These are phyloP conservation scores for Xylaria sp. DNA, from an alignment of 2,329 filamentous ascomycete species.

Conservation along the genomic window DNA sequence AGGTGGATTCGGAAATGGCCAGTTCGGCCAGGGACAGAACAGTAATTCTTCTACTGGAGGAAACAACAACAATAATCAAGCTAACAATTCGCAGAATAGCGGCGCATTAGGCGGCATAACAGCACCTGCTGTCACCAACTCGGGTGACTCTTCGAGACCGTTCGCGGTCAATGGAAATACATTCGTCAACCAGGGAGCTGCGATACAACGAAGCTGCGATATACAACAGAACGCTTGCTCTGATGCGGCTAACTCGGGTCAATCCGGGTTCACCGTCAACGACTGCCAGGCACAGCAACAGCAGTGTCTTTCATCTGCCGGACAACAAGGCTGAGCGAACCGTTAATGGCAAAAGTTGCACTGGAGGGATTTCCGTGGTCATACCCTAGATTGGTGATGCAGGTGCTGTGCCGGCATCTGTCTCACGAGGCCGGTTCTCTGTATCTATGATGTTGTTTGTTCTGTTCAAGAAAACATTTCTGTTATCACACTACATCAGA, in stretches of 20 bases:
- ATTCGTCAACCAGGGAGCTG: conserved; percentile 61
- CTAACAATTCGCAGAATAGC: conserved; percentile 32
- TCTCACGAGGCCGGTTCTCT: conserved; percentile 1
- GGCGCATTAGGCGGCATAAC: conserved; percentile 26
- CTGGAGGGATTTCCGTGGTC: background rate
- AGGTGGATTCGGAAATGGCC: conserved; percentile 13
- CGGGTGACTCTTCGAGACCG: conserved; percentile 49
- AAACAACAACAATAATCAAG: conserved; percentile 31
- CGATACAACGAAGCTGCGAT: conserved; percentile 65
- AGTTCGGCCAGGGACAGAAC: conserved; percentile 17
- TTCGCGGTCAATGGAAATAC: conserved; percentile 62
- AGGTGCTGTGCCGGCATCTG: background rate
- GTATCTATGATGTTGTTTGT: conserved; percentile 12
- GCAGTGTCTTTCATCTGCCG: conserved; percentile 30
- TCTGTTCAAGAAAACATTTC: background rate
- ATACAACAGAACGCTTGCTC: conserved; percentile 68
- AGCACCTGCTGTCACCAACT: conserved; percentile 33
- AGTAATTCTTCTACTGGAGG: conserved; percentile 20
- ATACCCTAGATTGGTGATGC: conserved; percentile 8
- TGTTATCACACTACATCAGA: conserved; percentile 4
- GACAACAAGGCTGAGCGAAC: conserved; percentile 11
- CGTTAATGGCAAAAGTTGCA: background rate
- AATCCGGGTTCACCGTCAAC: conserved; percentile 48
- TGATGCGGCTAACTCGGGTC: conserved; percentile 59
- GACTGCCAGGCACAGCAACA: conserved; percentile 61